A percentile compares a stretch with the other conserved stretches of the same genome.
Evolutionary conservation across 2,329 filamentous ascomycete genomes (phyloP).

Genomic region (Helotiales sp.): DNA sequence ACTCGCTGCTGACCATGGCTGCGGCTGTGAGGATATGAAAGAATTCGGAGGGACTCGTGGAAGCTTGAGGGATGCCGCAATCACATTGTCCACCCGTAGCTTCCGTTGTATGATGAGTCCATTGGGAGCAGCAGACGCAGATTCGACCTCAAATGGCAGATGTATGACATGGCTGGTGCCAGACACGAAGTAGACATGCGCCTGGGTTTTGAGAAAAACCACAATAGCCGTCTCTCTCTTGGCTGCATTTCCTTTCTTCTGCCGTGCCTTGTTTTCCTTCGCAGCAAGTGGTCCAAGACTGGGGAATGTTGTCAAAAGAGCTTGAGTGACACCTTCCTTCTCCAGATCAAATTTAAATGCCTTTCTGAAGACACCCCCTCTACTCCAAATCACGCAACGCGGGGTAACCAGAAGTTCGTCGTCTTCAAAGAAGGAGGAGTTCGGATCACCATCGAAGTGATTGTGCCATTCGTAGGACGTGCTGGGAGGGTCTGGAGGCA

Average conservation of each 20-base stretch:
- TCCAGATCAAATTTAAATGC: constrained; percentile 86
- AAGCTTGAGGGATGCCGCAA: constrained; percentile 59
- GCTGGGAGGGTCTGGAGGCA: constrained; percentile 68
- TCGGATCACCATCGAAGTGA: constrained; percentile 51
- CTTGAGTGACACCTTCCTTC: constrained; percentile 84
- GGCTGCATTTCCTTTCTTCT: constrained; percentile 37
- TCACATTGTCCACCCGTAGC: constrained; percentile 56
- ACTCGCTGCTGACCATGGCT: constrained; percentile 54
- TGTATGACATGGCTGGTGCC: constrained; percentile 89
- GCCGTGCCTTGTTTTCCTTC: constrained; percentile 30
- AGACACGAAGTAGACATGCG: constrained; percentile 88
- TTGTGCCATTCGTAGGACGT: constrained; percentile 80
- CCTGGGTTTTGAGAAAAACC: constrained; percentile 89
- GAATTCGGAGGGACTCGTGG: constrained; percentile 78
- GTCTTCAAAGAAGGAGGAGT: constrained; percentile 39
- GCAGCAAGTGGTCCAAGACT: constrained; percentile 43
- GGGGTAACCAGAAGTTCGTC: constrained; percentile 43
- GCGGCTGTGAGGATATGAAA: constrained; percentile 74
- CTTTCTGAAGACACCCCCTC: constrained; percentile 82
- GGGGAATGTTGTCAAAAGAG: constrained; percentile 81
- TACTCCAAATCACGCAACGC: constrained; percentile 71
- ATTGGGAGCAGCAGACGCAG: constrained; percentile 78
- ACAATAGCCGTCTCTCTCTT: constrained; percentile 71
- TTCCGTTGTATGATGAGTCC: constrained; percentile 89
- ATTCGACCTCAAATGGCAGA: constrained; percentile 92